Conservation (phyloP, 208 protist species). For the Novymonas esmeraldas region DNA sequence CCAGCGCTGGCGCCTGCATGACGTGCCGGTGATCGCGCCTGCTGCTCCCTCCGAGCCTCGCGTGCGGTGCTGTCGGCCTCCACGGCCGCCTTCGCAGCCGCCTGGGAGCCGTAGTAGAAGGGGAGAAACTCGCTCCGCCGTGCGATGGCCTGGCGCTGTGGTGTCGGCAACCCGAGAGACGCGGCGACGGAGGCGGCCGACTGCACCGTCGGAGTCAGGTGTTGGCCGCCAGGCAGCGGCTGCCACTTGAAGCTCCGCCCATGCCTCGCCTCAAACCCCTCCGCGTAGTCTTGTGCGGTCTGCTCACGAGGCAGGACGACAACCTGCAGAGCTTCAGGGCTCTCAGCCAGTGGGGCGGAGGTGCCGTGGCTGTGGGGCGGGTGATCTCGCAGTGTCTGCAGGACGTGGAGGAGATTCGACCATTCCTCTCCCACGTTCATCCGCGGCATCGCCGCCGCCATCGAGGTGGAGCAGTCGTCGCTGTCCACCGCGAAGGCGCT, state of each 20-base stretch:
- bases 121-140: slow-evolving; percentile 21
- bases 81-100: neutral
- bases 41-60: too few species aligned
- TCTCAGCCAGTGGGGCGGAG: too few species aligned
- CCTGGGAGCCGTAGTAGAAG: slow-evolving; percentile 30
- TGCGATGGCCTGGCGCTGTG: slow-evolving; percentile 29
- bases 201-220: slow-evolving; percentile 21
- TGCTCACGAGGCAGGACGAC: neutral
- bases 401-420: neutral
- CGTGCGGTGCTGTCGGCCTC: neutral
- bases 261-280: slow-evolving; percentile 17
- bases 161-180: slow-evolving; percentile 7
- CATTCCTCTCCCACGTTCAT: slow-evolving; percentile 19
- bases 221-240: slow-evolving; percentile 15
- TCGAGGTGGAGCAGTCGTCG: slow-evolving; percentile 26
- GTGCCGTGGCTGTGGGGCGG: too few species aligned
- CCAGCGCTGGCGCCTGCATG: too few species aligned
- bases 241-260: slow-evolving; percentile 42
- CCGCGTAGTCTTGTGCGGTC: slow-evolving; percentile 20
- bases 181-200: slow-evolving; percentile 20
- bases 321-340: neutral
- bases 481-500: slow-evolving; percentile 13
- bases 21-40: too few species aligned
- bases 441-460: slow-evolving; percentile 31
- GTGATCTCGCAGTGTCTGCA: slow-evolving; percentile 20